phyloP scores from a whole-genome alignment of 192 early-diverging fungal genomes.

The Backusella psychrophila region DNA sequence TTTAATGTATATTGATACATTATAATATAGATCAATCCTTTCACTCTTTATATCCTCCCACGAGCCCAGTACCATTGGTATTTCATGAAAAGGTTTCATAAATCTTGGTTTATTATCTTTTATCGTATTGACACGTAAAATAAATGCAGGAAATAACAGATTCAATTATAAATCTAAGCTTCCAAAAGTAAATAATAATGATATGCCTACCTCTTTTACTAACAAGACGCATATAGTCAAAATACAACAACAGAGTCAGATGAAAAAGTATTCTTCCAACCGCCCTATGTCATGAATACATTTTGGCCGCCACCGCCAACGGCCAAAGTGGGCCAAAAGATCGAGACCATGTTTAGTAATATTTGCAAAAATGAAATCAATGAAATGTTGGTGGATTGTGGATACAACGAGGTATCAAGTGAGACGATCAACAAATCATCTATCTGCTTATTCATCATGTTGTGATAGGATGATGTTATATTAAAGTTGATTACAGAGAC shows the following conservation, averaged over 20 bases:
- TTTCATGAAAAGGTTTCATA: not conserved
- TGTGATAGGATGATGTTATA: slow-evolving; percentile 72
- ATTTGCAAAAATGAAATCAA: slow-evolving; percentile 61
- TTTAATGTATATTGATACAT: not conserved
- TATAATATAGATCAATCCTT: not conserved
- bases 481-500: slow-evolving; percentile 79
- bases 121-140: not conserved
- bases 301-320: not conserved
- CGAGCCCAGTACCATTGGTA: not conserved
- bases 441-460: not conserved
- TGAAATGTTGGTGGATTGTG: slow-evolving; percentile 72
- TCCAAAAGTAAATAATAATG: not conserved
- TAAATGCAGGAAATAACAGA: not conserved
- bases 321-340: not conserved
- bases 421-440: not conserved
- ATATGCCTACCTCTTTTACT: not conserved
- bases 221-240: not conserved
- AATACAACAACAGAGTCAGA: not conserved
- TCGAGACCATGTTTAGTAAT: slow-evolving; percentile 12
- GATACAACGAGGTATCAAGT: slow-evolving; percentile 67
- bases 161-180: not conserved
- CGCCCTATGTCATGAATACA: slow-evolving; percentile 4
- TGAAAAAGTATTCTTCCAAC: slow-evolving; percentile 4
- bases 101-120: not conserved
- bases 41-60: not conserved